phyloP scores from a whole-genome alignment of 1,284 basidiomycete species.

The Pulchroboletus neoregius region DNA sequence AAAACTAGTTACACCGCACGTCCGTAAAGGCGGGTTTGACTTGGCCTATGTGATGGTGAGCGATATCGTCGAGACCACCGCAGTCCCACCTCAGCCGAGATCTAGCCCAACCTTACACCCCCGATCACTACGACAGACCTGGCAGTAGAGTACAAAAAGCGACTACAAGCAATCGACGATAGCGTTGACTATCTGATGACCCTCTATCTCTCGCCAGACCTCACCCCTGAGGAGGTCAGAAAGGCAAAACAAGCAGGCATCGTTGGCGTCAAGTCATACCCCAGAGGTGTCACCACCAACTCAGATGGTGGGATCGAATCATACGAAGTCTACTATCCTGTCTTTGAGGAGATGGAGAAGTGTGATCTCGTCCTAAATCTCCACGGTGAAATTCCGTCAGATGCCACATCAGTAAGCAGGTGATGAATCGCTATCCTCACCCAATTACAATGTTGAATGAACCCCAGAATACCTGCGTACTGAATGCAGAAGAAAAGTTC shows the following conservation, averaged over 20 bases:
- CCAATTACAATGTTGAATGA: conserved; percentile 5
- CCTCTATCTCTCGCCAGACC: conserved; percentile 86
- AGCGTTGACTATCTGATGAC: conserved; percentile 91
- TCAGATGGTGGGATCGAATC: conserved; percentile 96
- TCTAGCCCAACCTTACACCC: conserved; percentile 89
- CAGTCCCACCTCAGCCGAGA: conserved; percentile 15
- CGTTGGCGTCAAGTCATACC: conserved; percentile 96
- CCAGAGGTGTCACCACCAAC: conserved; percentile 97
- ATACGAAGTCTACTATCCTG: conserved; percentile 91
- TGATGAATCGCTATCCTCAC: not conserved
- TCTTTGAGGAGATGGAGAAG: conserved; percentile 95
- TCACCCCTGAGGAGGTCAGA: conserved; percentile 88
- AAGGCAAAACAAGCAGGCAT: conserved; percentile 88
- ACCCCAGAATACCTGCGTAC: conserved; percentile 79
- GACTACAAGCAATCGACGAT: conserved; percentile 76
- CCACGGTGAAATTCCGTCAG: conserved; percentile 97
- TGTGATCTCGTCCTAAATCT: conserved; percentile 93
- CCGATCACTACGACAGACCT: conserved; percentile 85
- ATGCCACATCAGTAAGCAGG: conserved; percentile 62
- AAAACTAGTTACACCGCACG: conserved; percentile 86
- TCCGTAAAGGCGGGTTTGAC: conserved; percentile 83
- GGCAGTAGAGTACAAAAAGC: conserved; percentile 77
- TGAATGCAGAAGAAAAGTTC: conserved; percentile 93
- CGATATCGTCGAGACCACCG: conserved; percentile 2
- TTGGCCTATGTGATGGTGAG: conserved; percentile 96